Percentiles rank a stretch among this genome's conserved stretches.
Evolutionary conservation across 1,284 basidiomycete species (phyloP).

Genomic region (Somion occarium): DNA sequence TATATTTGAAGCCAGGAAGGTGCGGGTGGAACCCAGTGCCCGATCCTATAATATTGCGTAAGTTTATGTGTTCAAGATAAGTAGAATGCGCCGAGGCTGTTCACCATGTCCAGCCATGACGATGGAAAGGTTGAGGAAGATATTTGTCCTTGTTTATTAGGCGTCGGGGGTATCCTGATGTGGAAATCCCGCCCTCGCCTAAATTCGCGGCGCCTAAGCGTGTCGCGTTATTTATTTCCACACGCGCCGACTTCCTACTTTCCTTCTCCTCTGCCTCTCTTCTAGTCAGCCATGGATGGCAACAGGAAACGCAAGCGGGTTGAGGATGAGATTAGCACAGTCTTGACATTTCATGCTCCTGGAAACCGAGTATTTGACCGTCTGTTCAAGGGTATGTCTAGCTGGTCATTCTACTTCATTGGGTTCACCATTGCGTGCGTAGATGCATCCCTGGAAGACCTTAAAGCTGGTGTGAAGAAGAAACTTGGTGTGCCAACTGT

Average conservation of each 20-base stretch:
- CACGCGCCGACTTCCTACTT: not conserved
- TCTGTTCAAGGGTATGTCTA: slow-evolving; percentile 24
- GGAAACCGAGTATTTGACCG: slow-evolving; percentile 22
- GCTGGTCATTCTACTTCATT: not conserved
- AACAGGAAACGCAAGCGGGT: slow-evolving; percentile 41
- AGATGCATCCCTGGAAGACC: slow-evolving; percentile 58
- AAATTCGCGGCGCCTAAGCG: not conserved
- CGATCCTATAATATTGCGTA: slow-evolving; percentile 26
- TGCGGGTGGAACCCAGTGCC: slow-evolving; percentile 85
- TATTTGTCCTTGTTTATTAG: slow-evolving; percentile 17
- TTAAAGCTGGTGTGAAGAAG: slow-evolving; percentile 49
- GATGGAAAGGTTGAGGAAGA: slow-evolving; percentile 16
- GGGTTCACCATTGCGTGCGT: slow-evolving; percentile 5
- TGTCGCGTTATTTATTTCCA: not conserved
- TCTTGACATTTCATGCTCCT: slow-evolving; percentile 26
- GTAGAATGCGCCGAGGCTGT: not conserved
- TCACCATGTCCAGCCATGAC: slow-evolving; percentile 29
- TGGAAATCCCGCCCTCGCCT: slow-evolving; percentile 7
- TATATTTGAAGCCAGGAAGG: slow-evolving; percentile 72
- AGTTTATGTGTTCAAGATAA: no score
- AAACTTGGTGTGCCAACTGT: slow-evolving; percentile 50
- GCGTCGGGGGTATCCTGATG: slow-evolving; percentile 7
- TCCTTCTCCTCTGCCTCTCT: not conserved
- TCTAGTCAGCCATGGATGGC: slow-evolving; percentile 29
- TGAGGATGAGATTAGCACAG: slow-evolving; percentile 14